Base-by-base conservation (phyloP, 306 rosid species). In the Medicago truncatula region DNA sequence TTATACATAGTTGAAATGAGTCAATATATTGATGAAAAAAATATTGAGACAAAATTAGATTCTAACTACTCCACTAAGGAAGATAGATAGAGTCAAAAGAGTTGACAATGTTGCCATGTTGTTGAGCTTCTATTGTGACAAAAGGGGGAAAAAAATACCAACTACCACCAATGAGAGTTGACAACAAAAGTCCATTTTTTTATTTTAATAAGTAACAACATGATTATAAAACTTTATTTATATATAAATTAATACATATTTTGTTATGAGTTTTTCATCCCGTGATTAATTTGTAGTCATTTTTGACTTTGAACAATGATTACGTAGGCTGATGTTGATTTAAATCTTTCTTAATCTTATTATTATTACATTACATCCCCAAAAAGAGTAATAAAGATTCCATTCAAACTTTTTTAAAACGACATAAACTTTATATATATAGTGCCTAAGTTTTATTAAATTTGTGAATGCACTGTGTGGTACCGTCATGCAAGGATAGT, bases 41-140 rank as follows among this genome's bases (percentile, higher is more conserved):
- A 28, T 20, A 61, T 21, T 50, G 78, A 56, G 83, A 84, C 88
- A 83, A 69, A 76, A 17, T 78, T 72, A 78, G 91, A 76, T 76
- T 47, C 75, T 83, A 86, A 84, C 88, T 73, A 77, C 86, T 83
- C 82, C 89, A 82, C 7, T 40, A 60, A 69, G 68, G 66, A 77
- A 68, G 77, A 57, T 71, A 60, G 82, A 79, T 15, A 54, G 73
- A 59, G 85, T 54, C 75, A 70, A 49, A 72, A 43, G 67, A 78
- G 86, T 89, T 88, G 93, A 92, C 89, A 88, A 83, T 76, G 71
- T 80, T 8, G 78, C 61, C 60, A 71, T 76, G 69, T 85, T 76
- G 89, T 88, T 89, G 89, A 85, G 82, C 89, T 85, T 70, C 78
- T 80, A 81, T 87, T 80, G 77, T 78, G 46, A 84, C 86, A 83